Evolutionary conservation across 306 rosid genomes (phyloP).

Genomic region (Morella rubra): DNA sequence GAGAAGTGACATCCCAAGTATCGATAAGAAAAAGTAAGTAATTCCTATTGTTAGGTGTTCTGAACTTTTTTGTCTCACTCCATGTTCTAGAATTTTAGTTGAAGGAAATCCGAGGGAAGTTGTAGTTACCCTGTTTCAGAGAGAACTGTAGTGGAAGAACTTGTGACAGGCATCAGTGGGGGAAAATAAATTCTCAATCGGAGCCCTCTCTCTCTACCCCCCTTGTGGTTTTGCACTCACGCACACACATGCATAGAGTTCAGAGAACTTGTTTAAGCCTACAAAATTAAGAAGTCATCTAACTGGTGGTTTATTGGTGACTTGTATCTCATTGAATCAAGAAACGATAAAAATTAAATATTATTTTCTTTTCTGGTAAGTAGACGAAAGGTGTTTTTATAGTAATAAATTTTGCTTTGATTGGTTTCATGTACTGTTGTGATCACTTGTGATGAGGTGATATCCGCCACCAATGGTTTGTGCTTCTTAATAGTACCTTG

Average conservation of each 20-base stretch:
- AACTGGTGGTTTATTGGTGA: neutral
- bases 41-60: neutral
- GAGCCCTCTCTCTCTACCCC: too few species aligned
- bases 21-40: conserved; percentile 91
- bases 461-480: neutral
- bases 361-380: neutral
- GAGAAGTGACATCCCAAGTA: conserved; percentile 89
- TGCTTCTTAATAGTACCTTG: neutral
- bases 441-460: neutral
- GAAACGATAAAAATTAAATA: neutral
- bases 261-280: neutral
- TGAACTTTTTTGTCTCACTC: conserved; percentile 11
- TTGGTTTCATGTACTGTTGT: neutral
- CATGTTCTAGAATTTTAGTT: conserved; percentile 6
- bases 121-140: neutral
- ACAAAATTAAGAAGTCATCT: neutral
- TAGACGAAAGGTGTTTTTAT: neutral
- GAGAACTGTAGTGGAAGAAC: neutral
- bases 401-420: neutral
- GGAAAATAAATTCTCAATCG: neutral
- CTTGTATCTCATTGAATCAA: neutral
- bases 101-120: neutral
- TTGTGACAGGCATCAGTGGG: neutral
- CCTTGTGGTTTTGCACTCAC: neutral
- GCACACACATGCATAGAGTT: neutral